phyloP scores from a whole-genome alignment of 2,329 filamentous ascomycete species.

The Penicillium sp. region DNA sequence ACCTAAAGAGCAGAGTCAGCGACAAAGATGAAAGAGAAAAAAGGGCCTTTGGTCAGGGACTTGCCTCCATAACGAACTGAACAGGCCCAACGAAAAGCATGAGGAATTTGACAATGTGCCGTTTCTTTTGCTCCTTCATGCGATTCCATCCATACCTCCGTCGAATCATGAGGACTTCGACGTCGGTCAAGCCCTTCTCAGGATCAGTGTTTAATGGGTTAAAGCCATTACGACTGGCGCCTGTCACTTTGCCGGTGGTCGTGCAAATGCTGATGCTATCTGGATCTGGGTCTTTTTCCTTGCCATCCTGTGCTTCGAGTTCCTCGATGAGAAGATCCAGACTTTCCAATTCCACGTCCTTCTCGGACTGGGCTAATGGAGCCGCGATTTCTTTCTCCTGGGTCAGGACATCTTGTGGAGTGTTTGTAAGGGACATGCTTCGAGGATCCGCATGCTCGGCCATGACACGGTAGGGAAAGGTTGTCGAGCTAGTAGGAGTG shows the following conservation, averaged over 20 bases:
- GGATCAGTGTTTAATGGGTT: conserved; percentile 71
- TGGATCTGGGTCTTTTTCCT: conserved; percentile 66
- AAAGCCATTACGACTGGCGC: conserved; percentile 70
- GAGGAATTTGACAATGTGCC: conserved; percentile 78
- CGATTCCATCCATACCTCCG: conserved; percentile 80
- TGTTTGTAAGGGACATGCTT: not conserved
- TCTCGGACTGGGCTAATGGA: not conserved
- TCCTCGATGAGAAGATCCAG: conserved; percentile 87
- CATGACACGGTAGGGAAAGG: too few species aligned
- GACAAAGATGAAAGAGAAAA: too few species aligned
- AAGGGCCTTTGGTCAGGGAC: too few species aligned
- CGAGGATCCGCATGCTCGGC: not conserved
- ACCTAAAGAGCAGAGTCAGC: conserved; percentile 50
- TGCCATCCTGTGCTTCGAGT: conserved; percentile 79
- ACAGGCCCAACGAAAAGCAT: conserved; percentile 86
- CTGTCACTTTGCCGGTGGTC: conserved; percentile 58
- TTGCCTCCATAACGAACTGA: conserved; percentile 90
- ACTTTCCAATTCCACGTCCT: conserved; percentile 63
- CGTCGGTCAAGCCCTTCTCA: conserved; percentile 70
- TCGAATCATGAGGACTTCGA: conserved; percentile 63
- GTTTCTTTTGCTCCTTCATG: conserved; percentile 91
- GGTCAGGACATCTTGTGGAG: not conserved
- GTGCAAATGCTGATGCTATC: conserved; percentile 60
- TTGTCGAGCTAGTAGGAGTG: too few species aligned
- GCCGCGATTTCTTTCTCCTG: conserved; percentile 9